Evolutionary conservation across 352 stramenopile genomes (phyloP), one percentile per base, ranked within the genome.

Genomic region (Phytopythium cucurbitacearum): DNA sequence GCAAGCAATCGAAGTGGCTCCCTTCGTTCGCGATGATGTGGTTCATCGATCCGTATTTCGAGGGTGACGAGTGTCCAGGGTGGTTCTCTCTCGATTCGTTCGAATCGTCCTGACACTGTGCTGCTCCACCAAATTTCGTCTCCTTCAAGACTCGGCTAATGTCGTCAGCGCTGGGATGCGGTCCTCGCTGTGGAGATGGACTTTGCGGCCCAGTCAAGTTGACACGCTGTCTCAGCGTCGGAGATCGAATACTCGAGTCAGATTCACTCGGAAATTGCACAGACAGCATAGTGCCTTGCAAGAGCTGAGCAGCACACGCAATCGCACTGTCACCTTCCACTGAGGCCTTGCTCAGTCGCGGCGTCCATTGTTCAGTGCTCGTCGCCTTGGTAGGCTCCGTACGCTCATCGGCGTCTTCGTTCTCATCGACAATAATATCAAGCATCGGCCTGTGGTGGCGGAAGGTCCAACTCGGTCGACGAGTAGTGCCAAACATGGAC

Each of bases 391-490:
- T 28, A 28, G 21, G 21, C 21, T 28, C 21, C 21, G 21, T 28
- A 11, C 33, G 13, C 46, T 45, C 40, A 13, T 65, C 55, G 40
- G 63, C 56, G 34, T 65, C 62, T 51, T 83, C 77, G 32, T 59
- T 67, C 3, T 73, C 53, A 44, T 89, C 76, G 32, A 67, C 55
- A 54, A 86, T 84, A 6, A 64, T 64, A 53, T 86, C 73, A 33
- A 89, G 50, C 1, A 87, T 37, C 0, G 71, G 56, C 48, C 73
- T 69, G 11, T 87, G 71, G 15, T 89, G 78, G 6, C 65, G 67
- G 38, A 86, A 87, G 7, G 69, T 78, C 78, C 76, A 89, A 38
- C 79, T 87, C 12, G 79, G 76, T 32, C 74, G 70, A 43, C 74
- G 72, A 28, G 64, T 62, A 3, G 63, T 54, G 13, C 41, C 65